Base-by-base conservation (phyloP, 2,329 filamentous ascomycete genomes). In the Aspergillus alliaceus region DNA sequence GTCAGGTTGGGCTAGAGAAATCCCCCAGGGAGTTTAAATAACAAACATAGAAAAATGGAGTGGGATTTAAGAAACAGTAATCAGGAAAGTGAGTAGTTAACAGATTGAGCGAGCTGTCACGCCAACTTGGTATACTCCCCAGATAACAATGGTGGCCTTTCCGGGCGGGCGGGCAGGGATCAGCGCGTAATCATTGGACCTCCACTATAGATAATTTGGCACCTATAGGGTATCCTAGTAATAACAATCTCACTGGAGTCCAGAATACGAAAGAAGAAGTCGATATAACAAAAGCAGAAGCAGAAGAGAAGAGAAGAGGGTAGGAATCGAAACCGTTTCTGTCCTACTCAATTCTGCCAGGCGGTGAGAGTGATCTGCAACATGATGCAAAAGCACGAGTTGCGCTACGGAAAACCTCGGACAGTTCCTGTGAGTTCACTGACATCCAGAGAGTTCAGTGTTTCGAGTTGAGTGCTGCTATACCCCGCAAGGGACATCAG, bases 321-420 rank as follows among this genome's bases (percentile, higher is more conserved):
- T n/a, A 18, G n/a, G 6, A 20, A 4, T 32, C 34, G 44, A 22
- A 47, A 8, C 9, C 7, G 40, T 35, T 42, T 25, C 25, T 27
- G 14, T 27, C 27, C 27, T 20, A 8, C 12, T 37, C 11, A n/a
- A 60, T 64, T 65, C 57, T 66, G 64, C 64, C 65, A 49, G 62
- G 65, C 65, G 65, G 65, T 64, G 57, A 53, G 32, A 6, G 4
- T 12, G 48, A 51, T 39, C 48, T 51, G 51, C 42, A 34, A 32
- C 49, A 53, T 56, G 54, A 56, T 35, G 54, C 54, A 48, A 56
- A 56, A 56, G 31, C 51, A 44, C 40, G 24, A 42, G 31, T 31
- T 51, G 40, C 40, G 20, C 20, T 15, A 8, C 14, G 40, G 29
- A 50, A 39, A 29, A 32, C 32, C 47, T 51, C 40, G 39, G 35